These are phyloP conservation scores for Butyriboletus appendiculatus DNA, from an alignment of 1,284 basidiomycete species.

Conservation along the genomic window DNA sequence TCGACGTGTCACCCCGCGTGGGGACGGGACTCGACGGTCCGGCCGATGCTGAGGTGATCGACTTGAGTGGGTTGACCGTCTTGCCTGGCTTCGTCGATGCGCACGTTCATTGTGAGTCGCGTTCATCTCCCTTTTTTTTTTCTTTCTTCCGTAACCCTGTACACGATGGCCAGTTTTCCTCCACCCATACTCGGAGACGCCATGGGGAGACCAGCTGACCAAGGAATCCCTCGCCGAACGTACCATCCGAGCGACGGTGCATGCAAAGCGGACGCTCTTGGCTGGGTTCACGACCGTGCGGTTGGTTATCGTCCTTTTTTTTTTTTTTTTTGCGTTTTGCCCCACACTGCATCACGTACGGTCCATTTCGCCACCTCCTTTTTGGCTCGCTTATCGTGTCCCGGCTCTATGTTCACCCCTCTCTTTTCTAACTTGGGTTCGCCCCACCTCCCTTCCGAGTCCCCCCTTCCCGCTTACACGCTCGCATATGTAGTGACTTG, in stretches of 20 bases:
- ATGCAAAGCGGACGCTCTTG: constrained; percentile 59
- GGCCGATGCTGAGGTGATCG: constrained; percentile 32
- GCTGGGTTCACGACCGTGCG: constrained; percentile 70
- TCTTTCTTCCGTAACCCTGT: no score
- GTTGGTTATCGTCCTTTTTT: constrained; percentile 34
- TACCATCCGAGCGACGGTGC: constrained; percentile 59
- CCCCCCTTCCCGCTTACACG: neutral
- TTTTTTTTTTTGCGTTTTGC: neutral
- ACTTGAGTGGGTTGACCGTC: constrained; percentile 53
- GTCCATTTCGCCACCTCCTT: neutral
- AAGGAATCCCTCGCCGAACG: constrained; percentile 56
- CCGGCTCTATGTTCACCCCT: neutral
- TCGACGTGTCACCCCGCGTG: constrained; percentile 27
- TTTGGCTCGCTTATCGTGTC: constrained; percentile 7
- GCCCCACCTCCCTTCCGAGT: no score
- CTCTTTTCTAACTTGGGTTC: neutral
- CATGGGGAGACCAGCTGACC: constrained; percentile 65
- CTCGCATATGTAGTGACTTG: constrained; percentile 46
- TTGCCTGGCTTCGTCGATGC: constrained; percentile 67
- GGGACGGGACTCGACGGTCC: neutral
- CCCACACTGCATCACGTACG: constrained; percentile 4
- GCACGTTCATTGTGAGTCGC: constrained; percentile 60
- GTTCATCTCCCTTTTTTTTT: no score
- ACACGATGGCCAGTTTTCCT: constrained; percentile 50
- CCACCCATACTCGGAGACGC: constrained; percentile 59